A percentile compares a stretch with the other conserved stretches of the same genome.
phyloP scores from a whole-genome alignment of 768 basidiomycete species.

The Lactifluus subvellereus region DNA sequence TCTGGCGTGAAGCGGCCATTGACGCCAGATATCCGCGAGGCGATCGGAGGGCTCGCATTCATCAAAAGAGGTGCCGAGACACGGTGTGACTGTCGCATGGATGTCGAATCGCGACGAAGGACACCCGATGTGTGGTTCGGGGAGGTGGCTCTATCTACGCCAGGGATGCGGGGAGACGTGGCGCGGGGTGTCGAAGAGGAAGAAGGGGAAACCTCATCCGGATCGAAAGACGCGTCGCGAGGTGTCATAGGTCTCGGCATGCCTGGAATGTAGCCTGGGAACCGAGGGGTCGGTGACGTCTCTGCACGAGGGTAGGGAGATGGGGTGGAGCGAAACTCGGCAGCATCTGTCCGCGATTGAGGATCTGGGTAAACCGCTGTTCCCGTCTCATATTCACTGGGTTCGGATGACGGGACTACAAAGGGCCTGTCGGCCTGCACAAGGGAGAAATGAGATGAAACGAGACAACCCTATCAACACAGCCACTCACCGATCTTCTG shows the following conservation, averaged over 20 bases:
- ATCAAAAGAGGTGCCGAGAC: constrained; percentile 45
- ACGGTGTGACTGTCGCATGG: constrained; percentile 39
- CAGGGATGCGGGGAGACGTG: constrained; percentile 51
- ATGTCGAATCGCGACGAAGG: constrained; percentile 49
- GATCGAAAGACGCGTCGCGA: constrained; percentile 57
- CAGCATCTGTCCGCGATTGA: constrained; percentile 40
- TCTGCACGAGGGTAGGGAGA: constrained; percentile 49
- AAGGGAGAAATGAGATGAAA: not conserved
- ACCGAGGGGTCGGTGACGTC: constrained; percentile 44
- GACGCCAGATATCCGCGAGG: constrained; percentile 44
- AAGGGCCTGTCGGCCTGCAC: constrained; percentile 4
- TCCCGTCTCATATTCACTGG: constrained; percentile 50
- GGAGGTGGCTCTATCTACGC: constrained; percentile 30
- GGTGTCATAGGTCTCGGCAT: constrained; percentile 92
- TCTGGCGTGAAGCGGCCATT: constrained; percentile 65
- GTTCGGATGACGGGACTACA: constrained; percentile 9
- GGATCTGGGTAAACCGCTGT: constrained; percentile 69
- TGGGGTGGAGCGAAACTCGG: constrained; percentile 53
- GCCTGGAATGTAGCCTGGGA: constrained; percentile 84
- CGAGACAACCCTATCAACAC: not conserved
- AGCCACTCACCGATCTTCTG: constrained; percentile 19
- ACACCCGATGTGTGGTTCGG: constrained; percentile 37
- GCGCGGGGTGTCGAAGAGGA: constrained; percentile 73
- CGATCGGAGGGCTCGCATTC: constrained; percentile 28
- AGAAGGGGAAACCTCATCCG: constrained; percentile 67